A percentile compares a stretch with the other conserved stretches of the same genome.
phyloP scores from a whole-genome alignment of 2,329 filamentous ascomycete species.

The Sphaerulina musiva region DNA sequence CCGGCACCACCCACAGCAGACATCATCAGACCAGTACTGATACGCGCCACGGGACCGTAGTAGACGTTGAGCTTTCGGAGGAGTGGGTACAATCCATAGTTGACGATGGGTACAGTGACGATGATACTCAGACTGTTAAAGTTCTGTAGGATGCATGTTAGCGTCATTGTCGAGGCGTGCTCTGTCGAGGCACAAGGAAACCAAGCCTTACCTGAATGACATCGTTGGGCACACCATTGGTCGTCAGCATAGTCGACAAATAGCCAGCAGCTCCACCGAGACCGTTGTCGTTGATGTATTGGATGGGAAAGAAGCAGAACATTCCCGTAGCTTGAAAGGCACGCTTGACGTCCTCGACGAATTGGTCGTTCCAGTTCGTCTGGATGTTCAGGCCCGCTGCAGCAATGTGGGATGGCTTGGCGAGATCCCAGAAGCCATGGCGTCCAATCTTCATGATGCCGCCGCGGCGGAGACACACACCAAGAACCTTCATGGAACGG shows the following conservation, averaged over 20 bases:
- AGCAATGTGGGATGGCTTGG: conserved; percentile 26
- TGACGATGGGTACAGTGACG: conserved; percentile 39
- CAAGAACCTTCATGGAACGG: conserved; percentile 23
- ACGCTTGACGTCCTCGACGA: conserved; percentile 64
- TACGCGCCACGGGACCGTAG: conserved; percentile 47
- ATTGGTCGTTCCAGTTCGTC: conserved; percentile 57
- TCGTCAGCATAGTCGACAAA: conserved; percentile 27
- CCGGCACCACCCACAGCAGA: conserved; percentile 42
- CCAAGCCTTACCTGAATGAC: conserved; percentile 31
- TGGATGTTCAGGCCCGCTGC: conserved; percentile 19
- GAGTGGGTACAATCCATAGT: conserved; percentile 41
- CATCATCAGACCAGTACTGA: conserved; percentile 44
- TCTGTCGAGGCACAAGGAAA: not conserved
- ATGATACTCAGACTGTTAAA: conserved; percentile 43
- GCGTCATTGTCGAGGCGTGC: too few species aligned
- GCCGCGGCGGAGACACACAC: conserved; percentile 16
- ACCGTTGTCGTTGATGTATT: conserved; percentile 35
- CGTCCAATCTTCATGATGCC: conserved; percentile 16
- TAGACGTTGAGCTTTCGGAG: conserved; percentile 37
- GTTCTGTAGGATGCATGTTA: conserved; percentile 28
- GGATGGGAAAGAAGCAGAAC: conserved; percentile 49
- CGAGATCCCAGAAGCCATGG: conserved; percentile 26
- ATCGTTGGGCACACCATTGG: conserved; percentile 41
- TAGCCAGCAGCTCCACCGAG: conserved; percentile 23
- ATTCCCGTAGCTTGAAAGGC: conserved; percentile 48